A percentile compares a stretch with the other conserved stretches of the same genome.
Evolutionary conservation across 192 early-diverging fungal species (phyloP).

Genomic region (Linnemannia elongata): DNA sequence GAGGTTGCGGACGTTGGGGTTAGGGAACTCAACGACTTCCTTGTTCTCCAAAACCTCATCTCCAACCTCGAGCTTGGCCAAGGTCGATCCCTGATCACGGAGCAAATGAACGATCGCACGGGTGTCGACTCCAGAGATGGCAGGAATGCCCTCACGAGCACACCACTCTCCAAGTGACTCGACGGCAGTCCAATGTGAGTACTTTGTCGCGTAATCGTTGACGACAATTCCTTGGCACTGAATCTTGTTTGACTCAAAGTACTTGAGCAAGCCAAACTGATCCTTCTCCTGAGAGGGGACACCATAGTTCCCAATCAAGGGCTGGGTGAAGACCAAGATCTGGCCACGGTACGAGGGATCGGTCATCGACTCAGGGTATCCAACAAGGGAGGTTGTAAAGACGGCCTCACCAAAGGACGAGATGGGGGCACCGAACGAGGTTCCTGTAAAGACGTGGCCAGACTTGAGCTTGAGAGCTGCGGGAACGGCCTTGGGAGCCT

Average conservation of each 20-base stretch:
- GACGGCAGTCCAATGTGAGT: slow-evolving; percentile 95
- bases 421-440: slow-evolving; percentile 87
- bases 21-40: slow-evolving; percentile 64
- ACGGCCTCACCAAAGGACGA: slow-evolving; percentile 90
- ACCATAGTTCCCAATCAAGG: slow-evolving; percentile 97
- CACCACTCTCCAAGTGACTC: slow-evolving; percentile 94
- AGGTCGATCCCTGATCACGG: slow-evolving; percentile 87
- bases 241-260: slow-evolving; percentile 90
- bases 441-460: slow-evolving; percentile 86
- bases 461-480: slow-evolving; percentile 83
- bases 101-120: slow-evolving; percentile 89
- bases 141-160: slow-evolving; percentile 83
- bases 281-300: slow-evolving; percentile 83
- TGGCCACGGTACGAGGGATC: slow-evolving; percentile 98
- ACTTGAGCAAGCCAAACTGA: slow-evolving; percentile 83
- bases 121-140: slow-evolving; percentile 93
- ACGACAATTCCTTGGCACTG: slow-evolving; percentile 91
- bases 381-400: slow-evolving; percentile 94
- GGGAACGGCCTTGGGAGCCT: slow-evolving; percentile 60
- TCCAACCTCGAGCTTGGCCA: slow-evolving; percentile 82
- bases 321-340: slow-evolving; percentile 97
- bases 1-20: slow-evolving; percentile 84
- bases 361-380: slow-evolving; percentile 98
- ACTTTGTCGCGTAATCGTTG: slow-evolving; percentile 90
- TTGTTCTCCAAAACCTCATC: slow-evolving; percentile 62